phyloP scores from a whole-genome alignment of 306 rosid species.

The Albizia julibrissin region DNA sequence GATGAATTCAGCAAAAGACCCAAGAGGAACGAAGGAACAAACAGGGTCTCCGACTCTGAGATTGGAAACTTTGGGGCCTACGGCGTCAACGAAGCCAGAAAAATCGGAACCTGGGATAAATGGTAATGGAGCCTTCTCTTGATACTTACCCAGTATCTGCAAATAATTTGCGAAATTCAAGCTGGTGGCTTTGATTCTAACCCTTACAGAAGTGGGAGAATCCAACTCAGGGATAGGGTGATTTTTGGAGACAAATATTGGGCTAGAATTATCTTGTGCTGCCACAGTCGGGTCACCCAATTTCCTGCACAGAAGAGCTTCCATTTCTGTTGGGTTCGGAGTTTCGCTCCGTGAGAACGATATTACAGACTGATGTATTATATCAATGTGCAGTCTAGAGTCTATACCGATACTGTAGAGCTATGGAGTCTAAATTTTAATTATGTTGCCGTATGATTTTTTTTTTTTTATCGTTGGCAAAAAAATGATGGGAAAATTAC shows the following conservation, averaged over 20 bases:
- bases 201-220: slow-evolving; percentile 72
- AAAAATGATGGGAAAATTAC: too few relatives aligned
- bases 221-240: slow-evolving; percentile 65
- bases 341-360: neutral
- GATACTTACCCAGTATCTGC: slow-evolving; percentile 76
- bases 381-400: neutral
- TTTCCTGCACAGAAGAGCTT: slow-evolving; percentile 77
- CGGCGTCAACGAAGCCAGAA: slow-evolving; percentile 77
- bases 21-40: slow-evolving; percentile 67
- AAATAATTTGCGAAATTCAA: slow-evolving; percentile 91
- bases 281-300: slow-evolving; percentile 76
- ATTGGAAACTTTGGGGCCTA: slow-evolving; percentile 67
- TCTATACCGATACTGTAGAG: neutral
- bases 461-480: too few relatives aligned
- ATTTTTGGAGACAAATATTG: slow-evolving; percentile 49
- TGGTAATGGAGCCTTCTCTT: slow-evolving; percentile 73
- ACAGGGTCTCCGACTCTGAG: slow-evolving; percentile 73
- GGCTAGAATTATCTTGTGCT: slow-evolving; percentile 35
- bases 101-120: slow-evolving; percentile 89
- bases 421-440: neutral
- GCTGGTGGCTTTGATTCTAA: slow-evolving; percentile 84
- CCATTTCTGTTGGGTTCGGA: slow-evolving; percentile 52
- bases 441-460: neutral
- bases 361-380: neutral
- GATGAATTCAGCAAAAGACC: slow-evolving; percentile 75